Conservation (phyloP, 148 eudicot genomes). For the Chenopodium formosanum region DNA sequence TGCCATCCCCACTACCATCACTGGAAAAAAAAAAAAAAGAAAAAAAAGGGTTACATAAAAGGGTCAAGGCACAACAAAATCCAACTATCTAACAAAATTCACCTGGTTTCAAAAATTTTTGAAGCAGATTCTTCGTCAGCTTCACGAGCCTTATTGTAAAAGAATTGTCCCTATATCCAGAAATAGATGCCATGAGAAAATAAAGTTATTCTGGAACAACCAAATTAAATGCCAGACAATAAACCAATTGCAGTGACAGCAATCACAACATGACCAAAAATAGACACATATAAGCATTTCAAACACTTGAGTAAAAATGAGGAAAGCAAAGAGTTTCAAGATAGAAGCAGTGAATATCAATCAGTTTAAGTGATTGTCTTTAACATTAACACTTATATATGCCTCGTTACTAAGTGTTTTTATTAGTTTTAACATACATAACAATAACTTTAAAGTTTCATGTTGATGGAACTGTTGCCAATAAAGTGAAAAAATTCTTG, state of each 20-base stretch:
- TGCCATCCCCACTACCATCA: constrained; percentile 19
- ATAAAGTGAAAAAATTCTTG: neutral
- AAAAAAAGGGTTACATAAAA: neutral
- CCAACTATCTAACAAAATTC: neutral
- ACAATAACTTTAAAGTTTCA: neutral
- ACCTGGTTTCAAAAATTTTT: constrained; percentile 43
- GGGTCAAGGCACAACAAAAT: neutral
- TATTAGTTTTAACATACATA: neutral
- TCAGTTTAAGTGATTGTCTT: neutral
- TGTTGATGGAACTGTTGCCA: neutral
- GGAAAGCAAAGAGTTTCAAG: neutral
- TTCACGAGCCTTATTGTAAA: constrained; percentile 44
- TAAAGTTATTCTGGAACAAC: neutral
- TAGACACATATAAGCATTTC: neutral
- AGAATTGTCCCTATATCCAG: constrained; percentile 38
- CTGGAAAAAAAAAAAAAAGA: neutral
- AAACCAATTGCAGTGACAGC: neutral
- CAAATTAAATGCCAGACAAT: neutral
- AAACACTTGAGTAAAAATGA: neutral
- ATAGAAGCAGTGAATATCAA: neutral
- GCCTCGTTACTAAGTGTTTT: neutral
- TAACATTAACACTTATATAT: neutral
- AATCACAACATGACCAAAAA: neutral
- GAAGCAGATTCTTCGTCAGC: constrained; percentile 49
- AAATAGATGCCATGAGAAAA: neutral